These are phyloP conservation scores for Tephrocybe sp. DNA, from an alignment of 768 basidiomycete genomes.

Conservation along the genomic window DNA sequence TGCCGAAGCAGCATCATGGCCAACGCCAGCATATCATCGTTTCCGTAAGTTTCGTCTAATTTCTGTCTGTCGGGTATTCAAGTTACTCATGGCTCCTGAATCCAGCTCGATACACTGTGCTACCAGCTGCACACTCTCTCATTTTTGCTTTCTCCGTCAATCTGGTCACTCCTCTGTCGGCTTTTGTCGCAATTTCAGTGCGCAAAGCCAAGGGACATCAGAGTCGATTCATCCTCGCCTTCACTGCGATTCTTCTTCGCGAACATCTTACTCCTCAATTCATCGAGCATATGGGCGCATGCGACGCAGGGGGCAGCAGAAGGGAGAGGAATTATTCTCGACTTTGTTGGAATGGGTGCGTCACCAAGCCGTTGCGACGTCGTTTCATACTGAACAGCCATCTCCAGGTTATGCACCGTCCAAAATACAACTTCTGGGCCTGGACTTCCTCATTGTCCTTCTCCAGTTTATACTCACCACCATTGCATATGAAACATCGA, in stretches of 20 bases:
- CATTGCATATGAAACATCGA: slow-evolving; percentile 64
- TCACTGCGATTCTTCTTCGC: slow-evolving; percentile 70
- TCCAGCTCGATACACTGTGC: slow-evolving; percentile 65
- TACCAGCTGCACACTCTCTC: slow-evolving; percentile 75
- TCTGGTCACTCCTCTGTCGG: slow-evolving; percentile 54
- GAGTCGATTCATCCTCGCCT: slow-evolving; percentile 42
- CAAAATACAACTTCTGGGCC: slow-evolving; percentile 57
- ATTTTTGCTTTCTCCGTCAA: slow-evolving; percentile 71
- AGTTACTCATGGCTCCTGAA: slow-evolving; percentile 6
- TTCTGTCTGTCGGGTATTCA: slow-evolving; percentile 3
- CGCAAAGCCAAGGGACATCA: slow-evolving; percentile 60
- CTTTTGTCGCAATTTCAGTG: slow-evolving; percentile 62
- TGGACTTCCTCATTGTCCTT: slow-evolving; percentile 66
- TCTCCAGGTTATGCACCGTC: slow-evolving; percentile 57
- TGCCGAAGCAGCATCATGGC: slow-evolving; percentile 61
- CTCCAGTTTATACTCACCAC: slow-evolving; percentile 66
- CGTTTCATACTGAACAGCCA: background rate
- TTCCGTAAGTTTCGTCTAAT: slow-evolving; percentile 43
- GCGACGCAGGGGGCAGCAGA: slow-evolving; percentile 47
- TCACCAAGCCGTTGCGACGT: slow-evolving; percentile 10
- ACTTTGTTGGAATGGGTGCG: slow-evolving; percentile 78
- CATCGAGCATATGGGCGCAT: slow-evolving; percentile 61
- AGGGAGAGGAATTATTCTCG: slow-evolving; percentile 65
- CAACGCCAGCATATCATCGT: slow-evolving; percentile 70
- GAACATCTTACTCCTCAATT: slow-evolving; percentile 56